Base-by-base conservation (phyloP, 768 basidiomycete species). In the Clitopilus passeckerianus region DNA sequence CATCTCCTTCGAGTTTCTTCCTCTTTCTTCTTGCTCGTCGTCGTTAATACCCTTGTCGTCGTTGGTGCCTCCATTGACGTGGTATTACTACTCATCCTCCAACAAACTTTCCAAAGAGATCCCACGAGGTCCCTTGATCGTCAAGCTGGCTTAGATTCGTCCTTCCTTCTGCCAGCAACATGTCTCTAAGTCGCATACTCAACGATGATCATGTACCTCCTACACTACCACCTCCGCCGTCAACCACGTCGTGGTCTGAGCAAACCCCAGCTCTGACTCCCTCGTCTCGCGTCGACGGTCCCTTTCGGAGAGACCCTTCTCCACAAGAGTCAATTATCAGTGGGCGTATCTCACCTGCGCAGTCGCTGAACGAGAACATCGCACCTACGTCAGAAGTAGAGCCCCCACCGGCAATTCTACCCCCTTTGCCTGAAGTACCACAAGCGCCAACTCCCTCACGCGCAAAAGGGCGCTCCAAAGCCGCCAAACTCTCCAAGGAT, bases 151-250 rank as follows among this genome's bases (percentile, higher is more conserved):
- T 43, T 50, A 35, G 44, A 30, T 56, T 50, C 24, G 58, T 63
- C 55, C 59, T 50, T 58, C 57, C 54, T 54, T 33, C 22, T 57
- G 59, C 55, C 54, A 18, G 57, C 46, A 66, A 61, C 72, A 91
- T 91, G 89, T 91, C 90, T 55, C 84, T 91, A 71, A 86, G 85
- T 66, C 81, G 84, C 64, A 91, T 91, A 62, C 85, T 91, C 74
- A 91, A 91, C 74, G 85, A 90, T 74, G 86, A 89, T 63, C 81
- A 87, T 44, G 72, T 77, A 33, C 75, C 77, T 20, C 70, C 77
- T 52, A 60, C 71, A 18, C 16, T 55, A 55, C 54, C 54, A 18
- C 35, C 53, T 24, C 53, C 56, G 71, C 72, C 58, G 18, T 23
- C 46, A 50, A 50, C 16, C 18, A 50, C 16, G 18, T 10, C 46